Conservation (phyloP, 1,139 yeast species). For the Yamadazyma kanchanaburiensis region DNA sequence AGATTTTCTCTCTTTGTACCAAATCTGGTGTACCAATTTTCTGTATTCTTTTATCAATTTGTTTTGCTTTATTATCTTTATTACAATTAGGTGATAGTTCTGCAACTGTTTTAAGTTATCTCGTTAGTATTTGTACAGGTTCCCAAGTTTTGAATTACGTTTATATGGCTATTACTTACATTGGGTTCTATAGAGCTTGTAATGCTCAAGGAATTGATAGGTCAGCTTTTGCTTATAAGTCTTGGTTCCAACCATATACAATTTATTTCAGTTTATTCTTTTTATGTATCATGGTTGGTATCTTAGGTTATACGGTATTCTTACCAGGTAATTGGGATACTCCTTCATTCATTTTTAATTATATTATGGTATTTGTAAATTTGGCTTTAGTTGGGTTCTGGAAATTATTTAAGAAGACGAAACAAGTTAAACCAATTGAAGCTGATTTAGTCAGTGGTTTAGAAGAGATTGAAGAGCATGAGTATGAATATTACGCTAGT, state of each 20-base stretch:
- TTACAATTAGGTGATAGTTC: slow-evolving; percentile 55
- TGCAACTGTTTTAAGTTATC: slow-evolving; percentile 68
- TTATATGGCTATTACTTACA: slow-evolving; percentile 61
- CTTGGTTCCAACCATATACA: slow-evolving; percentile 72
- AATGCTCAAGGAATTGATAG: slow-evolving; percentile 61
- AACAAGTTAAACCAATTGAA: slow-evolving; percentile 21
- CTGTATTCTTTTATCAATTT: slow-evolving; percentile 59
- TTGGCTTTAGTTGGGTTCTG: slow-evolving; percentile 21
- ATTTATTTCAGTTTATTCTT: slow-evolving; percentile 47
- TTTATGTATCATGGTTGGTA: slow-evolving; percentile 30
- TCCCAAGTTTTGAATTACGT: slow-evolving; percentile 70
- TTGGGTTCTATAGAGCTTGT: slow-evolving; percentile 58
- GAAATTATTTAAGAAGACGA: slow-evolving; percentile 26
- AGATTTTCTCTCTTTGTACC: slow-evolving; percentile 30
- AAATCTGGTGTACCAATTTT: slow-evolving; percentile 19
- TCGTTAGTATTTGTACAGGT: slow-evolving; percentile 72
- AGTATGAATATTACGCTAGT: slow-evolving; percentile 19
- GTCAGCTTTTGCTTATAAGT: slow-evolving; percentile 62
- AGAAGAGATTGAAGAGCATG: slow-evolving; percentile 38
- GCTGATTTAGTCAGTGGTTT: slow-evolving; percentile 31
- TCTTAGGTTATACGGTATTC: slow-evolving; percentile 36
- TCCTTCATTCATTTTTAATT: slow-evolving; percentile 36
- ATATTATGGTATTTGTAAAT: slow-evolving; percentile 32
- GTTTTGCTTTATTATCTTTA: slow-evolving; percentile 58
- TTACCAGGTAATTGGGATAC: slow-evolving; percentile 27